Percentiles rank a stretch among this genome's conserved stretches.
Evolutionary conservation across 1,284 basidiomycete species (phyloP).

Genomic region (Heterobasidion annosum): DNA sequence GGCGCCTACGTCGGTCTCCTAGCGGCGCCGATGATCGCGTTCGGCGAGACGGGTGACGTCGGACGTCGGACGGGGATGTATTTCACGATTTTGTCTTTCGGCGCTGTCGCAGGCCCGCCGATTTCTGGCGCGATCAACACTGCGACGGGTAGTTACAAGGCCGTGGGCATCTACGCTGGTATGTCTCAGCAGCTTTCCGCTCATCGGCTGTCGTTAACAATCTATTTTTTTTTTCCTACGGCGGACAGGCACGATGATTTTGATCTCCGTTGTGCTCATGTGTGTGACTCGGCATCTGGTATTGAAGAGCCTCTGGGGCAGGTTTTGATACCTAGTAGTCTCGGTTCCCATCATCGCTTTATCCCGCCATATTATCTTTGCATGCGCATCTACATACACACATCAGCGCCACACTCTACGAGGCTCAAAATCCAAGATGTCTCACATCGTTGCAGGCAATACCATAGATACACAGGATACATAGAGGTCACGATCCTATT

Average conservation of each 20-base stretch:
- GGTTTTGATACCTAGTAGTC: not conserved
- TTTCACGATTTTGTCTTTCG: conserved; percentile 38
- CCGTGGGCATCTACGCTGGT: conserved; percentile 59
- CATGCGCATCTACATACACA: too few relatives aligned
- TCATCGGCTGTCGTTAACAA: not conserved
- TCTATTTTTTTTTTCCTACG: not conserved
- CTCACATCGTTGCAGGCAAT: too few relatives aligned
- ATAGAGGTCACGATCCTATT: too few relatives aligned
- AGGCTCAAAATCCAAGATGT: too few relatives aligned
- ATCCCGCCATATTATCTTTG: too few relatives aligned
- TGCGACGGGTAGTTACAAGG: conserved; percentile 33
- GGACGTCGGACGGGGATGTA: conserved; percentile 52
- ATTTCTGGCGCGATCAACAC: conserved; percentile 49
- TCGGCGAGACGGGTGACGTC: conserved; percentile 52
- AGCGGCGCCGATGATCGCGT: conserved; percentile 43
- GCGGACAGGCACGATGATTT: conserved; percentile 8
- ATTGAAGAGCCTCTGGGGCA: conserved; percentile 5
- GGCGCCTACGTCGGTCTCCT: conserved; percentile 52
- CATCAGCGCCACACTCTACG: too few relatives aligned
- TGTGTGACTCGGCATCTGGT: conserved; percentile 6
- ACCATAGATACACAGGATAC: too few relatives aligned
- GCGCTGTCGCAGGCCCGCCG: conserved; percentile 43
- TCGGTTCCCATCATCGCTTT: too few relatives aligned
- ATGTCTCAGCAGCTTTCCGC: not conserved
- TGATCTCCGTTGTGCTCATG: conserved; percentile 10